Evolutionary conservation across 345 rosid species (phyloP), one percentile per base, ranked within the genome.

Genomic region (Mallotus nudiflorus): DNA sequence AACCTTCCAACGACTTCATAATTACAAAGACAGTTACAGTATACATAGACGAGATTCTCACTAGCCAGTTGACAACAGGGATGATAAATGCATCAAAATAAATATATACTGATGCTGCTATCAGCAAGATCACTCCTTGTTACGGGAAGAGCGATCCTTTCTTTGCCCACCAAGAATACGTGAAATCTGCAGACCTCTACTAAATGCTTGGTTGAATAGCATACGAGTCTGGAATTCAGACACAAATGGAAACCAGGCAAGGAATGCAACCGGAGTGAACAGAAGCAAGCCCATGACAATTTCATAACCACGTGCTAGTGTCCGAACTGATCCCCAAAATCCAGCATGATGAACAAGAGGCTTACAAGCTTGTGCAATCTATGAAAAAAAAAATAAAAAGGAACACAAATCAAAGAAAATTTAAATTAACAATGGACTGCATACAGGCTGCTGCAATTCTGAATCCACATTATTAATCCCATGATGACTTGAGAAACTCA

Each of bases 121-220:
- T 6, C n/a, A 22, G 19, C 0, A 16, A 62, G 37, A 24, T 58
- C 74, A 91, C 77, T 91, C 96, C 85, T 88, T 89, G 88, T 78
- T 86, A 18, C 92, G 83, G 19, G 98, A 82, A 24, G 97, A 55
- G 0, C 93, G 92, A 58, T 92, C 96, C 77, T 91, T 96, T 70
- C 87, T 80, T 11, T 89, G 98, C 9, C 99, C 97, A 8, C 98
- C 99, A 8, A 96, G 96, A 83, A 96, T 88, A 70, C 99, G 98
- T 9, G 98, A 96, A 79, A 96, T 96, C 81, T 96, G 98, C 72
- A 96, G 85, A 77, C 98, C 98, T 89, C 99, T 86, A 74, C 99
- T 96, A 81, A 96, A 96, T 16, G 98, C 99, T 78, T 96, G 99
- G 90, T 96, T 96, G 85, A 96, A 96, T 29, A 96, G 87, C 99